Evolutionary conservation across 441 rosid species (phyloP), one percentile per base, ranked within the genome.

Genomic region (Macaranga tanarius): DNA sequence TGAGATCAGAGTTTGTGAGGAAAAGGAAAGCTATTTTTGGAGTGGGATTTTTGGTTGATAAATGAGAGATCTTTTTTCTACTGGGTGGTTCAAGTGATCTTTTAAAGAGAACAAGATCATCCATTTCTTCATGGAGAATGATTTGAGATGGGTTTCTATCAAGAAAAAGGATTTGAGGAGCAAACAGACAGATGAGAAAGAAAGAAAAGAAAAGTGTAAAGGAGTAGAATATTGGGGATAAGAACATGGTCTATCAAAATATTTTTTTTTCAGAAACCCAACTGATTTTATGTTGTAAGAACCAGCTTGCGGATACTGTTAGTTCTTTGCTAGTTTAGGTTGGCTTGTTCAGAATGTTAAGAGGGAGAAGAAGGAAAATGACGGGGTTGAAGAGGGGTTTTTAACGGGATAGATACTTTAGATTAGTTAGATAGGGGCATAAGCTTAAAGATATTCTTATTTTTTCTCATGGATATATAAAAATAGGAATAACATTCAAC

Each of bases 11-110:
- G 87, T 90, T 90, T 0, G 97, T 92, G 34, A 92, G 88, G 86
- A 92, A 92, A 70, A 92, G 94, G 74, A 92, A 92, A 12, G 97
- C 97, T 73, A 92, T 89, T 70, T 89, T 89, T 0, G 92, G 90
- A 7, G 70, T 77, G 31, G 91, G 84, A 19, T 82, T 77, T 0
- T 57, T 59, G 61, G 76, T 65, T 15, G 79, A 70, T 17, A 79
- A 40, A 23, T 61, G 85, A 50, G 89, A 76, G 62, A 79, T 66
- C 34, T 82, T 77, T 44, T 77, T 63, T 7, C 40, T 15, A 13
- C 3, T 6, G 71, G 73, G 75, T 9, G 77, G 50, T 17, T 56
- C 48, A 23, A 82, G 50, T 55, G 87, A 92, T 73, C 79, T 76
- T 47, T 61, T 85, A 79, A 88, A 89, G 73, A 89, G 89, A 2